These are phyloP conservation scores for Daldinia decipiens DNA, from an alignment of 495 filamentous ascomycete genomes.

Conservation along the genomic window DNA sequence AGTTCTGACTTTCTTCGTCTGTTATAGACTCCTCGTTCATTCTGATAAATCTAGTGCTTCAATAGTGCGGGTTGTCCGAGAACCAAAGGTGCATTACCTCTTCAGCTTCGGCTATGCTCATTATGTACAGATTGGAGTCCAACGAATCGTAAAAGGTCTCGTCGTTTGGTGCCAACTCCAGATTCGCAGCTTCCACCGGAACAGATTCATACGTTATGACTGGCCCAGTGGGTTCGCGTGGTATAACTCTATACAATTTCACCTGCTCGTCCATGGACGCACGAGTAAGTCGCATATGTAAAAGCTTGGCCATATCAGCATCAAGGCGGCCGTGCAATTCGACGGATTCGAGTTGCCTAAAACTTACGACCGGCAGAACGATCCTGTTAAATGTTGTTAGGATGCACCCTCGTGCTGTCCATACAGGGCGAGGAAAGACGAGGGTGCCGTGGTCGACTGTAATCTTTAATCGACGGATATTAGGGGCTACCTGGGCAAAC, in stretches of 20 bases:
- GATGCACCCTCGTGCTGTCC: background rate
- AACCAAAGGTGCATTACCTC: too few species aligned
- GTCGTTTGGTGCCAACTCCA: too few species aligned
- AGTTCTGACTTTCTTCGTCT: too few species aligned
- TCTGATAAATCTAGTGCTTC: too few species aligned
- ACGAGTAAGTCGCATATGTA: background rate
- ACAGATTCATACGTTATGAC: background rate
- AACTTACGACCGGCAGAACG: background rate
- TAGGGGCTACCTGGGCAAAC: background rate
- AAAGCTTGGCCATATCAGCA: background rate
- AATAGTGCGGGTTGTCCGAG: too few species aligned
- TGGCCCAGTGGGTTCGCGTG: background rate
- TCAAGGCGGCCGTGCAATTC: background rate
- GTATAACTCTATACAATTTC: background rate
- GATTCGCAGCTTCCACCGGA: background rate
- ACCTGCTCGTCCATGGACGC: background rate
- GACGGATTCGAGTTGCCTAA: background rate
- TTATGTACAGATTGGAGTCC: too few species aligned
- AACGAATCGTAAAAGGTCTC: too few species aligned
- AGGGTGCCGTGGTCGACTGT: background rate
- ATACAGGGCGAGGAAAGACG: too few species aligned
- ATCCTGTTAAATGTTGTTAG: background rate
- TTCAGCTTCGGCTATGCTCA: too few species aligned
- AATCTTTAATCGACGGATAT: background rate
- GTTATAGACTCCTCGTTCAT: too few species aligned